A percentile compares a stretch with the other conserved stretches of the same genome.
phyloP scores from a whole-genome alignment of 2,329 filamentous ascomycete genomes.

The Fonsecaea multimorphosa region DNA sequence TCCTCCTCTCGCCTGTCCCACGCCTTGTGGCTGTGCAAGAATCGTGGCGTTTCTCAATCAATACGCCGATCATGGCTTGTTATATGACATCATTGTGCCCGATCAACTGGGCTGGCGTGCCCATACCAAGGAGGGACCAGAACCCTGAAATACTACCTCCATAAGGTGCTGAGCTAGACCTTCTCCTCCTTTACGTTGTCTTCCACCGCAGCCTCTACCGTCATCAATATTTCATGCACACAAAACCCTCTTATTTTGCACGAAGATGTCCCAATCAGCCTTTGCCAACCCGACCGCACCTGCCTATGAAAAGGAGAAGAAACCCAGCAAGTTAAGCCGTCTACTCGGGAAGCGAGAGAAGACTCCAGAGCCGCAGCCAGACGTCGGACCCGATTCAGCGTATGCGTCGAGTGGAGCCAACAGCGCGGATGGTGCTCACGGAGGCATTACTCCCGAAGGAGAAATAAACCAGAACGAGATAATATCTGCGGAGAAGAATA shows the following conservation, averaged over 20 bases:
- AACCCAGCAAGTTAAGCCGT: constrained; percentile 65
- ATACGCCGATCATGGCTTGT: constrained; percentile 23
- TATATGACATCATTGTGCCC: constrained; percentile 27
- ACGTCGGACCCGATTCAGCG: constrained; percentile 34
- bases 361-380: constrained; percentile 14
- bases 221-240: constrained; percentile 7
- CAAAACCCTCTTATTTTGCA: not conserved
- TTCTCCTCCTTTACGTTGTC: not conserved
- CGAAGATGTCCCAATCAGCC: constrained; percentile 29
- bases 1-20: constrained; percentile 1
- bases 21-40: constrained; percentile 26
- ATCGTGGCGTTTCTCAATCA: constrained; percentile 18
- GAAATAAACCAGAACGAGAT: constrained; percentile 27
- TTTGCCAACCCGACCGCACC: constrained; percentile 21
- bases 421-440: constrained; percentile 24
- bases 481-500: constrained; percentile 38
- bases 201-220: not conserved
- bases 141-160: constrained; percentile 24
- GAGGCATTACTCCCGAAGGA: constrained; percentile 18
- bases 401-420: constrained; percentile 36
- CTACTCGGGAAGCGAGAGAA: constrained; percentile 56
- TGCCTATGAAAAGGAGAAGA: constrained; percentile 59
- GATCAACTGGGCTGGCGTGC: constrained; percentile 13
- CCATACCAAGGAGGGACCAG: constrained; percentile 7
- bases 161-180: not conserved